Base-by-base conservation (phyloP, 192 early-diverging fungal genomes). In the Dissophora globulifera region DNA sequence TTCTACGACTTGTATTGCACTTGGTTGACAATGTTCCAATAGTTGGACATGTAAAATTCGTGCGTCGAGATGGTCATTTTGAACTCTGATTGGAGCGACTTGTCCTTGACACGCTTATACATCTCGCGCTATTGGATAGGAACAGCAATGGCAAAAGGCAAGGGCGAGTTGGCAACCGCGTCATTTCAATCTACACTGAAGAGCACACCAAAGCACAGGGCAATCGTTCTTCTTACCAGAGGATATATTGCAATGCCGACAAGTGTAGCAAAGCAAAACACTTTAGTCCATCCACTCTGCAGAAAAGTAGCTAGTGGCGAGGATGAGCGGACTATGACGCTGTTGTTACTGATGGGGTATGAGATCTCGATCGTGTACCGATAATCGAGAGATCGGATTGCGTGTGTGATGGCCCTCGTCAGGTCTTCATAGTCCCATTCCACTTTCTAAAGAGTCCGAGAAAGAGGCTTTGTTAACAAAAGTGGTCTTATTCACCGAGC, bases 351-450 rank as follows among this genome's bases (percentile, higher is more conserved):
- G 6, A 74, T 53, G 19, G 75, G 75, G 46, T 61, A 82, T 0
- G 81, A 72, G n/a, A 82, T 75, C 42, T 62, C 62, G 16, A 82
- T 50, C n/a, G 57, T 47, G 51, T 74, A 69, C 16, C 50, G 55
- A 41, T 69, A 82, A 17, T 66, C 67, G 8, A 78, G 50, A 33
- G 56, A 67, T 23, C 75, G 63, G 23, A 82, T 78, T 5, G 61
- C 60, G 7, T 68, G 50, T 9, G 70, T 71, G 12, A 82, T 78
- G 5, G 60, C 54, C 50, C 63, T 72, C 43, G 76, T 78, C 43
- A 82, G 35, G 16, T 66, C 42, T 33, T 78, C 69, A 51, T 74
- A 82, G 16, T 82, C 75, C 75, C 75, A 82, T 23, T 49, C 62
- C 38, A 61, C 55, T 66, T 56, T 76, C 60, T 70, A 58, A 51